Evolutionary conservation across 2,329 filamentous ascomycete genomes (phyloP), one percentile per base, ranked within the genome.

Genomic region (Knoxdaviesia capensis): DNA sequence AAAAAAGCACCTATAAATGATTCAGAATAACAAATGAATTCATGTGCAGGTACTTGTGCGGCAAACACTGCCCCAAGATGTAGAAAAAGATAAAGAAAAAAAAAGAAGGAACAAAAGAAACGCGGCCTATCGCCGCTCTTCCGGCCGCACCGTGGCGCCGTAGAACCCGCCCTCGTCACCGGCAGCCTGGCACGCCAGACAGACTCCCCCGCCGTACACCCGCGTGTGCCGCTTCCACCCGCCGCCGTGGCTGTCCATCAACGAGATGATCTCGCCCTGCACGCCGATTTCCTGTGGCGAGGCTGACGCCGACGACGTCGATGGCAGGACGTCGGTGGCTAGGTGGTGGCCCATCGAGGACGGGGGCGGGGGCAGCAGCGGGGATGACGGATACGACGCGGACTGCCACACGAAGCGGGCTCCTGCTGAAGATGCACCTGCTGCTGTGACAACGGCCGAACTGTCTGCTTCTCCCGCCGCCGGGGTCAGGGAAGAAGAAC

Each of bases 211-310:
- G 31, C 69, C 69, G 47, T 73, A 74, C 30, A 74, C 70, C 30
- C 69, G 63, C 10, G 70, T 75, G 52, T 75, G 71, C 34, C 69
- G 63, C 49, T 61, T 67, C 71, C 69, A 75, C 36, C 62, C 63
- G 11, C 62, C 59, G 5, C 66, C 68, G 8, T 60, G 56, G 44
- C 59, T 58, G 49, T 71, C 63, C 43, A 64, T 54, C 8, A 64
- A 57, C 6, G 64, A 65, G 36, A 71, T 59, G 43, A 68, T 65
- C 49, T 72, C 66, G 31, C 66, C 68, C 39, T 65, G 59, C 5
- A 69, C 56, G 41, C 62, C 58, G 34, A 65, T 57, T 43, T 62
- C 59, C 9, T 53, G 53, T 36, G 52, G 50, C 6, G 42, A 39
- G 20, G 20, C 20, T 20, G 20, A 20, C 20, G 20, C 20, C 20